Base-by-base conservation (phyloP, 2,329 filamentous ascomycete genomes). In the Trichoderma sp. region DNA sequence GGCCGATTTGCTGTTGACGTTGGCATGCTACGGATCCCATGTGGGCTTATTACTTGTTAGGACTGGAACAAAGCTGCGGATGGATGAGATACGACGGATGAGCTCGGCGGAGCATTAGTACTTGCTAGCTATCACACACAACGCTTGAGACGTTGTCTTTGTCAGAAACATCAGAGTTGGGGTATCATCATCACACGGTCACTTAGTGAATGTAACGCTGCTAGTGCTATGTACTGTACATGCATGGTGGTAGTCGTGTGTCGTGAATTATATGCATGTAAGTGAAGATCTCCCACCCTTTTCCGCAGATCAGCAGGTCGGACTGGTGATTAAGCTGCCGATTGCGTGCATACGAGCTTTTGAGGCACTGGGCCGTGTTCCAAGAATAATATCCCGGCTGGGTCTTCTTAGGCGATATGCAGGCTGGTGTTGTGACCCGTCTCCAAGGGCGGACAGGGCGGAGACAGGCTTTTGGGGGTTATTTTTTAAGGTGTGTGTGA, bases 341-440 rank as follows among this genome's bases (percentile, higher is more conserved):
- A 61, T 69, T 61, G 51, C 66, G 56, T 61, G 56, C 66, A 69
- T 32, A 32, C 51, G 63, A 51, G 58, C 30, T 14, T 7, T 61
- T 61, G 26, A 14, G 6, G 26, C n/a, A 34, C 53, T 36, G 24
- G 66, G 56, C 53, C 65, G 30, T 34, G 30, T 11, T 14, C 9
- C 26, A 67, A 36, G n/a, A 39, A 36, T 7, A 39, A 34, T 39
- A 67, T 34, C 18, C 53, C 12, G n/a, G 66, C 14, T 51, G 65
- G 26, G 30, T 11, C 28, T 32, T 32, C 11, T 36, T 62, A 9
- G 57, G 66, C 56, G 18, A 62, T 70, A 70, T 70, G 67, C 67
- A 70, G 57, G 67, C 39, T 61, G 67, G 67, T 70, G 67, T 70
- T 62, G 67, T 70, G 67, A 70, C 67, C 57, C 39, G 67, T 51